Percentiles rank a stretch among this genome's conserved stretches.
Evolutionary conservation across 2,329 filamentous ascomycete species (phyloP).

Genomic region (Teratosphaeriaceae sp.): DNA sequence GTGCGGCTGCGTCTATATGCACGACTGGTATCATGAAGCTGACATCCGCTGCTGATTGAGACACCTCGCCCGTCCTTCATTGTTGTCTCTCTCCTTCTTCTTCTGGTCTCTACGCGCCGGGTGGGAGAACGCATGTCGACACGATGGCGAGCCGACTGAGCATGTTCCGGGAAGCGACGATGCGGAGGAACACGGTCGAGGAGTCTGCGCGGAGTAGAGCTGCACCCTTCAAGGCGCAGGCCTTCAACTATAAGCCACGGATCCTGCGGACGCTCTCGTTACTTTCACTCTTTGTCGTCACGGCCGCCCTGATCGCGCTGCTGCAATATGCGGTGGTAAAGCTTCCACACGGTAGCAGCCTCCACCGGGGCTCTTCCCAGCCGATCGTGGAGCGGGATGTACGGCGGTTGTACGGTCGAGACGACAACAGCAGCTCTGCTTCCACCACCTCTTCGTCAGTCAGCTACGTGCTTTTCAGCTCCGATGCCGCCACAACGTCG

Average conservation of each 20-base stretch:
- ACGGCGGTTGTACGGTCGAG: background rate
- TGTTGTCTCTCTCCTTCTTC: background rate
- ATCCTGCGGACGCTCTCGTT: slow-evolving; percentile 12
- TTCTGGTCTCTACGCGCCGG: background rate
- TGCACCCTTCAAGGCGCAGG: too few relatives aligned
- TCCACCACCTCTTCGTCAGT: too few relatives aligned
- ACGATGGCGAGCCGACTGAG: slow-evolving; percentile 2
- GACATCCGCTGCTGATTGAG: too few relatives aligned
- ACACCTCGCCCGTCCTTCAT: background rate
- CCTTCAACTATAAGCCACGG: slow-evolving; percentile 13
- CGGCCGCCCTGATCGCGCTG: slow-evolving; percentile 10
- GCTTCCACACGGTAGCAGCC: slow-evolving; percentile 7
- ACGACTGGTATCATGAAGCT: too few relatives aligned
- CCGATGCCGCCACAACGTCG: too few relatives aligned
- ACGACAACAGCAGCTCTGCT: background rate
- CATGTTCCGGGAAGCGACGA: slow-evolving; percentile 7
- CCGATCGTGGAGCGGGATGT: background rate
- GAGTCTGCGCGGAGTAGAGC: background rate
- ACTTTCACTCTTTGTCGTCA: slow-evolving; percentile 8
- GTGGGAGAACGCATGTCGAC: background rate
- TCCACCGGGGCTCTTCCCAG: background rate
- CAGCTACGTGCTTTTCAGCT: too few relatives aligned
- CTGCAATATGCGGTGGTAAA: slow-evolving; percentile 10
- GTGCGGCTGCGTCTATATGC: too few relatives aligned
- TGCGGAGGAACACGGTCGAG: background rate